Evolutionary conservation across 2,329 filamentous ascomycete species (phyloP), one percentile per base, ranked within the genome.

Genomic region (Fusarium falciforme): DNA sequence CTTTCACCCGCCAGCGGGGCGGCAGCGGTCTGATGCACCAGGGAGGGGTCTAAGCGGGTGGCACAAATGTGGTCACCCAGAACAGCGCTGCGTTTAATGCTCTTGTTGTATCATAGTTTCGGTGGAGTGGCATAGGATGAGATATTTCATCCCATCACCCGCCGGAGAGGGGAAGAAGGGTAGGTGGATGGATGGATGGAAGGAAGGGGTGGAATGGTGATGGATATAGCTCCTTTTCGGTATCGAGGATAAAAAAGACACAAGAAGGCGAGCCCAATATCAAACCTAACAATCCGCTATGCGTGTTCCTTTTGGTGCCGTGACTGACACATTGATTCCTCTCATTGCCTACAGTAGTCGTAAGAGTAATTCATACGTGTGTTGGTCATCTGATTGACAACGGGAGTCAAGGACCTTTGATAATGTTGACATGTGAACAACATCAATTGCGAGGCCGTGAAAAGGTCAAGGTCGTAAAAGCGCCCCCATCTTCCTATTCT

Each of bases 371-470:
- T 4, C 42, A 47, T 25, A 47, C 22, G 2, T 25, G 12, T 16
- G 42, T 25, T 25, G 20, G 20, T 16, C 14, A 25, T 22, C 6
- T 22, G 11, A 6, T 22, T 22, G 40, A 44, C n/a, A 6, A 40
- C 10, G 10, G 5, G 38, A 44, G 7, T 16, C 42, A 16, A 47
- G 22, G 22, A 10, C 22, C 22, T 47, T 44, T 25, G 4, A 22
- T 22, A 42, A 42, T 22, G 7, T 44, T 22, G 40, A 6, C 54
- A 35, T 36, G 2, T 36, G 31, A 68, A 73, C 59, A 44, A 42
- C n/a, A 72, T 73, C 71, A 72, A 74, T 74, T 74, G 71, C 55
- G 42, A 68, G 64, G 63, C 71, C 71, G 47, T 74, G 60, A 72
- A 38, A 72, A 68, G 52, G 55, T 74, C 47, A 62, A 65, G 42